phyloP scores from a whole-genome alignment of 139 green algal genomes.

The Chlorella ohadii region DNA sequence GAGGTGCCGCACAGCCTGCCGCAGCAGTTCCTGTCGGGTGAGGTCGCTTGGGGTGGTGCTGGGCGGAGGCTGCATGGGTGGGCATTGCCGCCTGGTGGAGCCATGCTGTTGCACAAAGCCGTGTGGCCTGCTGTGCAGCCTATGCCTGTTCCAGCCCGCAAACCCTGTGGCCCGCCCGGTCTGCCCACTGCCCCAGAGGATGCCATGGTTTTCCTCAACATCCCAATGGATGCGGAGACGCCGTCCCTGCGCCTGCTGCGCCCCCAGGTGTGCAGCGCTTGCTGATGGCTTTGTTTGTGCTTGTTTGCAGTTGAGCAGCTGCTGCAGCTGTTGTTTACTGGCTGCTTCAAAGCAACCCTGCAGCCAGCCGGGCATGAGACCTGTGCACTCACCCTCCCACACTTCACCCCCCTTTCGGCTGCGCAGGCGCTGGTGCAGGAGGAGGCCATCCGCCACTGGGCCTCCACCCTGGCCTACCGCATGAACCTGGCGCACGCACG shows the following conservation, averaged over 20 bases:
- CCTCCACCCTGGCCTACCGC: conserved; percentile 59
- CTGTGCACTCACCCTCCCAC: no score
- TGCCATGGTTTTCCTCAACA: conserved; percentile 67
- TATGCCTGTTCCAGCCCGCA: no score
- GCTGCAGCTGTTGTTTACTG: no score
- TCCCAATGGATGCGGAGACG: conserved; percentile 79
- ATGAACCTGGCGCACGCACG: conserved; percentile 68
- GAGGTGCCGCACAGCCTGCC: conserved; percentile 42
- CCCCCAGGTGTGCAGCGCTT: conserved; percentile 48
- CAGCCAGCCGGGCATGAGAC: no score
- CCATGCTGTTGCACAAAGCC: no score
- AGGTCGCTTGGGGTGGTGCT: no score
- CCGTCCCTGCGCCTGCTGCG: conserved; percentile 68
- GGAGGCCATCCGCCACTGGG: conserved; percentile 67
- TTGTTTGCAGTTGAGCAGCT: no score
- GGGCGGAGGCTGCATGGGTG: no score
- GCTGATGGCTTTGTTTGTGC: background rate
- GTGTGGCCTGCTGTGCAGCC: no score
- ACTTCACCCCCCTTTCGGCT: background rate
- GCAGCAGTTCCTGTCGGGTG: conserved; percentile 41
- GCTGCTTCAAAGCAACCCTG: no score
- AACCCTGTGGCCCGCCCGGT: no score
- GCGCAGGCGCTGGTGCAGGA: conserved; percentile 57
- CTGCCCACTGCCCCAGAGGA: conserved; percentile 5
- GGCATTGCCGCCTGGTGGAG: no score